phyloP scores from a whole-genome alignment of 2,329 filamentous ascomycete genomes.

The Cladosporium velox region DNA sequence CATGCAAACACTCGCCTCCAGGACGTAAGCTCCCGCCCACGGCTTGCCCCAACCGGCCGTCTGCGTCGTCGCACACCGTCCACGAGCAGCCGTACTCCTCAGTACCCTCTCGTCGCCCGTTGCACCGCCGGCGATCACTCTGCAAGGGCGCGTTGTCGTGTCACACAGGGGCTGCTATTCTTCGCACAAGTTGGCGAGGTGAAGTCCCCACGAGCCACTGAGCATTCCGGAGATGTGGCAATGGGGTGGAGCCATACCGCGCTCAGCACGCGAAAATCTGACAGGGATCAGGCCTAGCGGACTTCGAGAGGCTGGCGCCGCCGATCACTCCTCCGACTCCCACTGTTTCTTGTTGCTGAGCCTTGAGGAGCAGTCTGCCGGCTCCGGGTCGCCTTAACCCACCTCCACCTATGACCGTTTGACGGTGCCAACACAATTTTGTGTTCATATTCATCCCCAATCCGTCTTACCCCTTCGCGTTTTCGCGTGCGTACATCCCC shows the following conservation, averaged over 20 bases:
- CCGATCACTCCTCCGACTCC: constrained; percentile 12
- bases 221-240: constrained; percentile 8
- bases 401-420: constrained; percentile 19
- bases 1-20: constrained; percentile 4
- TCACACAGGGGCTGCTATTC: constrained; percentile 10
- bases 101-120: background rate
- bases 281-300: constrained; percentile 15
- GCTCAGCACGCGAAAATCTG: constrained; percentile 2
- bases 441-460: constrained; percentile 12
- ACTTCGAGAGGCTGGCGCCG: constrained; percentile 7
- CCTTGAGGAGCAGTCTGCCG: constrained; percentile 5
- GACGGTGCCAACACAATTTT: constrained; percentile 3
- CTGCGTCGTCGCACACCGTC: background rate
- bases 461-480: background rate
- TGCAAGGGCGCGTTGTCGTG: constrained; percentile 12
- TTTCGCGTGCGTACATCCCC: background rate
- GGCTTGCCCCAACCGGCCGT: constrained; percentile 3
- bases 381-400: constrained; percentile 14
- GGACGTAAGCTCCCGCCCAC: constrained; percentile 9
- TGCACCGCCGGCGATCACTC: constrained; percentile 13
- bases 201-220: constrained; percentile 7
- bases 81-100: background rate
- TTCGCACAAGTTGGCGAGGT: constrained; percentile 6
- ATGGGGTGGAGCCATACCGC: constrained; percentile 6
- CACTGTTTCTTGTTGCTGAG: constrained; percentile 15